A percentile compares a stretch with the other conserved stretches of the same genome.
Evolutionary conservation across 148 eudicot genomes (phyloP).

Genomic region (Camellia lanceoleosa): DNA sequence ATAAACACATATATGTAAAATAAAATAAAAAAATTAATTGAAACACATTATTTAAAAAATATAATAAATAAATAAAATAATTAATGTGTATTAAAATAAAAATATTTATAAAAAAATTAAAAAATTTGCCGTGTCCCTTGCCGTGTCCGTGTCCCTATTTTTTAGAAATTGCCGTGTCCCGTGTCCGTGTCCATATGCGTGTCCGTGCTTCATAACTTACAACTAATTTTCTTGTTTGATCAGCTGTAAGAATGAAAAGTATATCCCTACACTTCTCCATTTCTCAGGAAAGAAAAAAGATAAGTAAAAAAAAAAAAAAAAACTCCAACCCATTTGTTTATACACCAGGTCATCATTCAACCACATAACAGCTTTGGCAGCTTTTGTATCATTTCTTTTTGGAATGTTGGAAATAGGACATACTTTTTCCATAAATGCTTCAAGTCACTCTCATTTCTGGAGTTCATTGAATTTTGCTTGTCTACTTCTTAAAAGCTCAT

Average conservation of each 20-base stretch:
- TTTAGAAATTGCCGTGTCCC: too few species aligned
- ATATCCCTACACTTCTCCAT: neutral
- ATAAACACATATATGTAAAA: too few species aligned
- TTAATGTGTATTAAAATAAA: too few species aligned
- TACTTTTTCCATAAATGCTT: neutral
- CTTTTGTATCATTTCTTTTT: neutral
- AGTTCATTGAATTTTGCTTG: neutral
- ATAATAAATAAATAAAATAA: too few species aligned
- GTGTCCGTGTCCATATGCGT: too few species aligned
- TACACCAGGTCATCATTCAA: neutral
- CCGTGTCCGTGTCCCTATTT: too few species aligned
- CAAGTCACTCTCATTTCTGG: neutral
- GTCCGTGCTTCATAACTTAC: too few species aligned
- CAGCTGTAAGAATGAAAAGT: neutral
- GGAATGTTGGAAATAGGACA: neutral
- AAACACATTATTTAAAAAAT: too few species aligned
- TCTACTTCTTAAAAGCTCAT: neutral
- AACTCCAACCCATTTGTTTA: neutral
- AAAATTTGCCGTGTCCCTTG: too few species aligned
- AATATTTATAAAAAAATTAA: too few species aligned
- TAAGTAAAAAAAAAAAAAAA: neutral
- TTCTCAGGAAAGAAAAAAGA: neutral
- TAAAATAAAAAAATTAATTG: too few species aligned
- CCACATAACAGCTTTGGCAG: neutral
- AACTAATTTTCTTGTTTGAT: neutral